Percentiles rank a stretch among this genome's conserved stretches.
Evolutionary conservation across 768 basidiomycete species (phyloP).

Genomic region (Tylopilus sp.): DNA sequence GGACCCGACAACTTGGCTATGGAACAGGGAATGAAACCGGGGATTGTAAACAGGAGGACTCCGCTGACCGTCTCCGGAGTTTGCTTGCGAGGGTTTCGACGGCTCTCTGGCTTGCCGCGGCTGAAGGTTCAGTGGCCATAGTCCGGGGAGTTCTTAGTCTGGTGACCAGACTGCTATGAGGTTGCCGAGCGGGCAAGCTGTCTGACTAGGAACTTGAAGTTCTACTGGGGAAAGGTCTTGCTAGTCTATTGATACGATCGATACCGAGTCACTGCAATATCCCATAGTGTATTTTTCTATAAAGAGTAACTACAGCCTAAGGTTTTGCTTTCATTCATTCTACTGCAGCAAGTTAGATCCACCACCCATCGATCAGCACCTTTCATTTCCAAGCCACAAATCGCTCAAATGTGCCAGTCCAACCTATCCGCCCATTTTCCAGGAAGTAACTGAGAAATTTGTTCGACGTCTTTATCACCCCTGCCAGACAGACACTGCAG

Average conservation of each 20-base stretch:
- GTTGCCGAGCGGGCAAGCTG: no score
- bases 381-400: background rate
- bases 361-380: no score
- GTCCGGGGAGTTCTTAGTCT: background rate
- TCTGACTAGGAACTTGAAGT: no score
- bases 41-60: conserved; percentile 7
- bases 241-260: no score
- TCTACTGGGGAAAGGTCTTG: no score
- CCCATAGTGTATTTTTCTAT: no score
- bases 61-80: conserved; percentile 65
- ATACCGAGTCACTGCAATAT: no score
- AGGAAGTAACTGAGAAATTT: conserved; percentile 91
- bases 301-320: conserved; percentile 7
- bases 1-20: conserved; percentile 89
- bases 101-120: conserved; percentile 46
- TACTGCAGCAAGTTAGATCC: no score
- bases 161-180: no score
- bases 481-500: conserved; percentile 86
- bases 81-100: conserved; percentile 71
- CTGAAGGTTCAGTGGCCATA: conserved; percentile 43
- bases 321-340: background rate
- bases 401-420: conserved; percentile 77
- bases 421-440: conserved; percentile 90
- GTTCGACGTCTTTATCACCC: conserved; percentile 97
- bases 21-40: conserved; percentile 3